Percentiles rank a stretch among this genome's conserved stretches.
Conservation (phyloP, 345 rosid genomes). For the Brassica carinata region DNA sequence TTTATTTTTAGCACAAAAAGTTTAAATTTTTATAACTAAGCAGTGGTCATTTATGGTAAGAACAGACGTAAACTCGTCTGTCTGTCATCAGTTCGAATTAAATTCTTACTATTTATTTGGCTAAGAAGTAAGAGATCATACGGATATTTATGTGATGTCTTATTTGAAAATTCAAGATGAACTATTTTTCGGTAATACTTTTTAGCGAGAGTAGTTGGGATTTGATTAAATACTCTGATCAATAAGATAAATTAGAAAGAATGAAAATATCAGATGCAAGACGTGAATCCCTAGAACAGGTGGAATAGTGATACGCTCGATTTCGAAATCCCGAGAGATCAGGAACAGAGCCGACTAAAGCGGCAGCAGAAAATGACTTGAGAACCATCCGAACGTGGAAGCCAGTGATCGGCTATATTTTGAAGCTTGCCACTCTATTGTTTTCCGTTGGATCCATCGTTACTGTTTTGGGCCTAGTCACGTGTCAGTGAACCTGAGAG, state of each 20-base stretch:
- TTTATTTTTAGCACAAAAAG: no score
- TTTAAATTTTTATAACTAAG: not conserved
- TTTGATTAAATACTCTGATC: no score
- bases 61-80: no score
- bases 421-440: not conserved
- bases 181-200: no score
- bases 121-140: no score
- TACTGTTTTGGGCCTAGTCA: constrained; percentile 15
- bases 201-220: no score
- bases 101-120: no score
- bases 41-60: not conserved
- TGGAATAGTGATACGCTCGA: not conserved
- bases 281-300: not conserved
- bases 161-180: no score
- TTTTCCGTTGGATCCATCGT: not conserved
- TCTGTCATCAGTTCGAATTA: no score
- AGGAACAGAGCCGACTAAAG: not conserved
- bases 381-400: not conserved
- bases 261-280: not conserved
- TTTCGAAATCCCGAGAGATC: not conserved
- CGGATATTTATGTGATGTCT: no score
- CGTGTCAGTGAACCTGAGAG: not conserved
- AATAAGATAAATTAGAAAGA: not conserved
- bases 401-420: not conserved
- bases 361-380: not conserved